Evolutionary conservation across 768 basidiomycete genomes (phyloP), one percentile per base, ranked within the genome.

Genomic region (Russula foetens): DNA sequence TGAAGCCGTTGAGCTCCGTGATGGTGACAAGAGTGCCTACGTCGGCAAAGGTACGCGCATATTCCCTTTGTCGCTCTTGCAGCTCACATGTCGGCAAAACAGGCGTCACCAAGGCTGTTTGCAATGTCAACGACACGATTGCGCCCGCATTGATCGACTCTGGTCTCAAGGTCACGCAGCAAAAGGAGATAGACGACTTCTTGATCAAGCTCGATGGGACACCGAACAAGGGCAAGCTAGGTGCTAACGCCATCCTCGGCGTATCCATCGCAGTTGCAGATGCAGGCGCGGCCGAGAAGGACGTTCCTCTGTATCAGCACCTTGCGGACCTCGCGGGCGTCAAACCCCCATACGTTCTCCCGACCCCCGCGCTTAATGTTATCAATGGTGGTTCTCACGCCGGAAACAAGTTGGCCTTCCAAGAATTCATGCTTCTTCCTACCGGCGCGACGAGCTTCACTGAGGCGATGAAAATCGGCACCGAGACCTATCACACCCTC

Each of bases 361-460:
- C 97, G 63, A 78, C 76, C 72, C 97, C 97, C 50, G 85, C 91
- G 60, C 94, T 99, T 84, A 99, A 99, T 74, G 97, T 99, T 69
- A 99, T 99, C 81, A 99, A 99, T 77, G 97, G 97, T 75, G 97
- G 97, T 66, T 98, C 96, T 64, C 97, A 99, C 73, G 97, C 97
- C 60, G 97, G 97, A 53, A 99, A 99, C 84, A 95, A 96, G 77
- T 90, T 99, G 65, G 97, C 97, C 41, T 99, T 98, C 91, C 97
- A 99, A 77, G 97, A 99, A 77, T 99, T 99, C 82, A 98, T 99
- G 97, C 82, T 99, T 68, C 82, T 98, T 64, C 96, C 97, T 63
- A 95, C 93, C 63, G 96, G 95, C 54, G 97, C 97, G 53, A 68
- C 80, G 19, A 82, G 81, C 61, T 99, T 98, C 82, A 85, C 90